These are phyloP conservation scores for Geotrichum macrosporum DNA, from an alignment of 1,139 yeast genomes.

Conservation along the genomic window DNA sequence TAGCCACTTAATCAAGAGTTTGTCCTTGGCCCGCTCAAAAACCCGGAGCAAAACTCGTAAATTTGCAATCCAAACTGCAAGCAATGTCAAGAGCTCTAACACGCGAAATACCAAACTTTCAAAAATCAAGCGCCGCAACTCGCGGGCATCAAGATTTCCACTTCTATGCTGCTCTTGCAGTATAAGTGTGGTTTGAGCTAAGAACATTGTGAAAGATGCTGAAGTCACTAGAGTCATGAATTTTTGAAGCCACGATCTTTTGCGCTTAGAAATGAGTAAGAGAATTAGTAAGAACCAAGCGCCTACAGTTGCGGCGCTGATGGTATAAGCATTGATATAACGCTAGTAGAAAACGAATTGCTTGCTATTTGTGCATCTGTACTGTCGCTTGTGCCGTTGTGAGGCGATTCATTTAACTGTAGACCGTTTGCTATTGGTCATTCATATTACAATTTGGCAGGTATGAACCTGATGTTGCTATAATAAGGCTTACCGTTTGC, in stretches of 20 bases:
- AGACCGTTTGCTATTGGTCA: too few relatives aligned
- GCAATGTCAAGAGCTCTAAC: constrained; percentile 59
- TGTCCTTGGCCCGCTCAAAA: constrained; percentile 65
- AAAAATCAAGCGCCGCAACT: constrained; percentile 48
- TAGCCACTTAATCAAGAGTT: constrained; percentile 54
- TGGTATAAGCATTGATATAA: constrained; percentile 37
- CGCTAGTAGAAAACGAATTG: constrained; percentile 39
- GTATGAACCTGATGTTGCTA: constrained; percentile 25
- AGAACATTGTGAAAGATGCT: constrained; percentile 34
- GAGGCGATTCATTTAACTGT: too few relatives aligned
- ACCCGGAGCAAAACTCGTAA: constrained; percentile 71
- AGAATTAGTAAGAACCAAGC: constrained; percentile 38
- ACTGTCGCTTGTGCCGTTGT: too few relatives aligned
- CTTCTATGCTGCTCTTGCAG: constrained; percentile 40
- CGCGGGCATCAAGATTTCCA: constrained; percentile 55
- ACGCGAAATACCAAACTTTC: constrained; percentile 49
- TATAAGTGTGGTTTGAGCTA: constrained; percentile 29
- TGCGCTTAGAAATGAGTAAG: constrained; percentile 33
- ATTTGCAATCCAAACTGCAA: constrained; percentile 67
- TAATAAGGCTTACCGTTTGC: constrained; percentile 19
- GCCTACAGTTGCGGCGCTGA: constrained; percentile 37
- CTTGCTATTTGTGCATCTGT: too few relatives aligned
- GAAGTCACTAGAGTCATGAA: constrained; percentile 35
- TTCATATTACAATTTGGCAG: constrained; percentile 23
- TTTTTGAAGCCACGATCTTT: constrained; percentile 38